Percentiles rank a stretch among this genome's conserved stretches.
These are phyloP conservation scores for Clavispora vitiphila DNA, from an alignment of 805 yeast genomes.

Conservation along the genomic window DNA sequence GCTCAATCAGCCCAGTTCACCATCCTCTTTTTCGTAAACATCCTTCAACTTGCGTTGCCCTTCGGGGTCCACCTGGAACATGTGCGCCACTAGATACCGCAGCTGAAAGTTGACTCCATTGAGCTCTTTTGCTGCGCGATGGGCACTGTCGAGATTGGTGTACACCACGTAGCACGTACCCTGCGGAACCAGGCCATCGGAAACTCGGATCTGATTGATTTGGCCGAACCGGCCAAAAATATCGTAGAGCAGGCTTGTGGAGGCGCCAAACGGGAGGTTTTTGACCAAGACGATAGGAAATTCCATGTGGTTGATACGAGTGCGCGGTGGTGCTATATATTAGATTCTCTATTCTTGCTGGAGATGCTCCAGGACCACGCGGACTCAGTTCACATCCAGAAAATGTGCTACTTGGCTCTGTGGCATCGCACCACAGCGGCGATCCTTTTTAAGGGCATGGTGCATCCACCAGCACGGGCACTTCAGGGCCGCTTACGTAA, in stretches of 20 bases:
- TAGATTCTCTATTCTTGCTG: too few species aligned
- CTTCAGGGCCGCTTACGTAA: too few species aligned
- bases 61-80: constrained; percentile 39
- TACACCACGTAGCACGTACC: constrained; percentile 56
- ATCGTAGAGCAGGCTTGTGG: constrained; percentile 43
- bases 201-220: constrained; percentile 47
- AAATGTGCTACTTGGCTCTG: too few species aligned
- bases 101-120: constrained; percentile 58
- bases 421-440: too few species aligned
- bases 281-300: constrained; percentile 49
- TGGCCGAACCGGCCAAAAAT: constrained; percentile 53
- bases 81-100: constrained; percentile 49
- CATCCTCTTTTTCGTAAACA: too few species aligned
- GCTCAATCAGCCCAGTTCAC: not conserved
- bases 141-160: constrained; percentile 43
- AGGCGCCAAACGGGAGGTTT: constrained; percentile 51
- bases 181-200: constrained; percentile 17
- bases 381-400: too few species aligned
- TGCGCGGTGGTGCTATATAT: too few species aligned
- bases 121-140: constrained; percentile 48
- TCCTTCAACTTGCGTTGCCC: not conserved
- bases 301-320: constrained; percentile 9
- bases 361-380: too few species aligned
- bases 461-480: too few species aligned
- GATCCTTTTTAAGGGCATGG: too few species aligned